Percentiles rank a stretch among this genome's conserved stretches.
Evolutionary conservation across 192 early-diverging fungal species (phyloP).

Genomic region (Podila clonocystis): DNA sequence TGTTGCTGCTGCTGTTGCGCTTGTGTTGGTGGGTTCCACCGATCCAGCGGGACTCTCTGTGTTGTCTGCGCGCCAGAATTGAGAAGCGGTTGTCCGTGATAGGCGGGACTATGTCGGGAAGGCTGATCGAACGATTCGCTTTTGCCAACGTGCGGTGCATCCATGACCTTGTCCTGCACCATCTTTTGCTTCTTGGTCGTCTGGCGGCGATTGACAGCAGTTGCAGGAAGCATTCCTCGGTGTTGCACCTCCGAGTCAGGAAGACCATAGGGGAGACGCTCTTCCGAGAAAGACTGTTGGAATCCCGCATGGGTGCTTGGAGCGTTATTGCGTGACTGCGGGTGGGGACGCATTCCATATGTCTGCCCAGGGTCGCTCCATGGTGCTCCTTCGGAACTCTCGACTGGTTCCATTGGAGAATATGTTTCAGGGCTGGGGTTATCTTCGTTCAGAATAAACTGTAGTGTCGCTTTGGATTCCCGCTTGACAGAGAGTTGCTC

Average conservation of each 20-base stretch:
- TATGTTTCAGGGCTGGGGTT: conserved; percentile 13
- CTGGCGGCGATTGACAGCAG: background rate
- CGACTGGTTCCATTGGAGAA: background rate
- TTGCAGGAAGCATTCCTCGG: no score
- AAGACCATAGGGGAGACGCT: background rate
- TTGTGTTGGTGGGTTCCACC: conserved; percentile 10
- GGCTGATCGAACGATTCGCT: background rate
- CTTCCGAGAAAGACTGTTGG: background rate
- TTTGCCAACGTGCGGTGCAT: background rate
- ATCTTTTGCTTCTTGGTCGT: conserved; percentile 5
- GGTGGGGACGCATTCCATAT: background rate
- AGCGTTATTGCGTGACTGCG: background rate
- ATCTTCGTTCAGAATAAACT: conserved; percentile 48
- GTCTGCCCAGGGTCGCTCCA: background rate
- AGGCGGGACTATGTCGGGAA: background rate
- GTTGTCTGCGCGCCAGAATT: background rate
- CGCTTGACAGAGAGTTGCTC: conserved; percentile 5
- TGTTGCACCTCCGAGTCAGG: background rate
- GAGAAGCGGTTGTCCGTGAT: conserved; percentile 3
- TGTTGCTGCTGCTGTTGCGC: conserved; percentile 4
- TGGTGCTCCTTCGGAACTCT: background rate
- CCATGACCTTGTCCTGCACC: background rate
- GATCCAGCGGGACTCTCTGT: conserved; percentile 3
- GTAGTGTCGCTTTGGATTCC: conserved; percentile 32
- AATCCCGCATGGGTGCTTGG: background rate